Percentiles rank a stretch among this genome's conserved stretches.
phyloP scores from a whole-genome alignment of 768 basidiomycete genomes.

The Hericium alpestre region DNA sequence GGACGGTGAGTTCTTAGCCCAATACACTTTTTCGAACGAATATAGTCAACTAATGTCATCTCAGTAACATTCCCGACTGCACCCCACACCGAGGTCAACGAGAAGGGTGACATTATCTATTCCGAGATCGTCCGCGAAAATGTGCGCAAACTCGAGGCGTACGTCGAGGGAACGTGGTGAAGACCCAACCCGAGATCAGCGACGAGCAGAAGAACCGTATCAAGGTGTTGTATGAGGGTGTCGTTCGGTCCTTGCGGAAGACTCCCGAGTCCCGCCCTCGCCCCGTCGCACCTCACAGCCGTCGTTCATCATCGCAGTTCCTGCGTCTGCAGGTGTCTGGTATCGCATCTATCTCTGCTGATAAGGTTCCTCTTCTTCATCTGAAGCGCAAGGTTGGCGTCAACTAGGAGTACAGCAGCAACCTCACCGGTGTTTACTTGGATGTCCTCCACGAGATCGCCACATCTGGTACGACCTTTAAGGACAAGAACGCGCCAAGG shows the following conservation, averaged over 20 bases:
- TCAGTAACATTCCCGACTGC: constrained; percentile 97
- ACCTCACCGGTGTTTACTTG: constrained; percentile 89
- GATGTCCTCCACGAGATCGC: constrained; percentile 98
- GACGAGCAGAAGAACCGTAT: constrained; percentile 94
- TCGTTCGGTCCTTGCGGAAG: constrained; percentile 85
- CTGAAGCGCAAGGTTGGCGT: constrained; percentile 93
- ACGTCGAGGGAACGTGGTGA: constrained; percentile 95
- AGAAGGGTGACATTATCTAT: constrained; percentile 90
- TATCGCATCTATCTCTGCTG: constrained; percentile 63
- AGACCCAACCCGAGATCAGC: constrained; percentile 93
- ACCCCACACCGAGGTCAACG: constrained; percentile 84
- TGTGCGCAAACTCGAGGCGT: constrained; percentile 94
- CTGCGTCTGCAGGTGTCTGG: constrained; percentile 80
- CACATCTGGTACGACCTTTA: constrained; percentile 95
- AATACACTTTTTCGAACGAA: background rate
- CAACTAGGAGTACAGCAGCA: constrained; percentile 95
- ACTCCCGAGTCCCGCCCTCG: constrained; percentile 53
- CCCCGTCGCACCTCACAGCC: constrained; percentile 42
- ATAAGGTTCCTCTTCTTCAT: constrained; percentile 90
- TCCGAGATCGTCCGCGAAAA: constrained; percentile 92
- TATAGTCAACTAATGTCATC: background rate
- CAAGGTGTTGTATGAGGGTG: constrained; percentile 91
- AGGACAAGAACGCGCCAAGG: constrained; percentile 99
- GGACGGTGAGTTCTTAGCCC: constrained; percentile 55
- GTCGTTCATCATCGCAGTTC: constrained; percentile 95